phyloP scores from a whole-genome alignment of 257 asterid species.

The Solanum medicagineum region DNA sequence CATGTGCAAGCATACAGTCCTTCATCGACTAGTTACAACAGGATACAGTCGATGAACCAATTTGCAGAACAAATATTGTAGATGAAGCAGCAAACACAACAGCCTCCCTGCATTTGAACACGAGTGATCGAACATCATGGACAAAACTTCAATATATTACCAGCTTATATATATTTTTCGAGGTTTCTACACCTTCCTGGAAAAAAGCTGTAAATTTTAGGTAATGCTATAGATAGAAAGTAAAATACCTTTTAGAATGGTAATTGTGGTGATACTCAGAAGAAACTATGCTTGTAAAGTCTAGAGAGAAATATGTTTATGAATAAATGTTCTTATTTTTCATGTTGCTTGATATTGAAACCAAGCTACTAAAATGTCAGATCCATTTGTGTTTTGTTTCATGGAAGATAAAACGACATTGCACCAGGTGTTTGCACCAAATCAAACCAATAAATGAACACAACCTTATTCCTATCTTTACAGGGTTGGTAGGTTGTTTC shows the following conservation, averaged over 20 bases:
- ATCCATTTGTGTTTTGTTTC: too few species aligned
- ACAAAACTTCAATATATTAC: background rate
- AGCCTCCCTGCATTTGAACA: background rate
- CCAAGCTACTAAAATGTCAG: too few species aligned
- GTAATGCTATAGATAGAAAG: background rate
- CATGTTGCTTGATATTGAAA: too few species aligned
- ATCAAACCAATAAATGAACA: too few species aligned
- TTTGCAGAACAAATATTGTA: background rate
- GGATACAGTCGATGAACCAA: background rate
- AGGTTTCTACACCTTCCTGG: background rate
- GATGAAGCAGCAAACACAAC: background rate
- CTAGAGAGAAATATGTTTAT: background rate
- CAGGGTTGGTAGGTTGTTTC: too few species aligned
- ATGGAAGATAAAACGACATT: too few species aligned
- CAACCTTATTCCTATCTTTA: too few species aligned
- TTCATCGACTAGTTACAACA: background rate
- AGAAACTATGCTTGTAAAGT: background rate
- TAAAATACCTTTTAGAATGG: background rate
- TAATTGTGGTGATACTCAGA: background rate
- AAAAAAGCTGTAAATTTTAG: background rate
- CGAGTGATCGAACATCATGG: background rate
- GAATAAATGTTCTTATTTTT: too few species aligned
- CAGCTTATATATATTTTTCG: background rate
- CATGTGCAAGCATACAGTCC: background rate
- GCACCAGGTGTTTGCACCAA: too few species aligned